Evolutionary conservation across 2,329 filamentous ascomycete species (phyloP).

Genomic region (Basipetospora chlamydospora): DNA sequence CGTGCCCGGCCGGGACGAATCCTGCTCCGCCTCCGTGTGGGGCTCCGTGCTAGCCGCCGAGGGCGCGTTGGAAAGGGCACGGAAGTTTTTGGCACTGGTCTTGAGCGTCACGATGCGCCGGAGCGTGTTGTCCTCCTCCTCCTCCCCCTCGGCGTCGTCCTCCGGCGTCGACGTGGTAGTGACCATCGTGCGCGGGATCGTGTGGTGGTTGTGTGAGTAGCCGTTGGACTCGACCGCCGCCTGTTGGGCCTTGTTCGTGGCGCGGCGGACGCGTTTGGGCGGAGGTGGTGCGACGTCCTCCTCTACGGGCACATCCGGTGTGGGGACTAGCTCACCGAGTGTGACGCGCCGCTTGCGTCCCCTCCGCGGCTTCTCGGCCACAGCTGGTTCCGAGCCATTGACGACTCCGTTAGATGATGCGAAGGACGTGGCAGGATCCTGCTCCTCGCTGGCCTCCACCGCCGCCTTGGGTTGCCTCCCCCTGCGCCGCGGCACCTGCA

Average conservation of each 20-base stretch:
- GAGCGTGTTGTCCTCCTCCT: not conserved
- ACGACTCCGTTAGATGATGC: not conserved
- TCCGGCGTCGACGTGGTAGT: conserved; percentile 8
- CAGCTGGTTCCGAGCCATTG: too few relatives aligned
- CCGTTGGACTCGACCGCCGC: not conserved
- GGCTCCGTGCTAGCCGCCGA: conserved; percentile 19
- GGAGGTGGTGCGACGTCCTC: not conserved
- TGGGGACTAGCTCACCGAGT: not conserved
- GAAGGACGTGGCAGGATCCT: not conserved
- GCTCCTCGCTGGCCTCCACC: not conserved
- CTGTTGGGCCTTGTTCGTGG: conserved; percentile 3
- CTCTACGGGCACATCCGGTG: not conserved
- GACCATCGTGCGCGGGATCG: conserved; percentile 10
- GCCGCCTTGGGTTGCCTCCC: not conserved
- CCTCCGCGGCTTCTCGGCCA: not conserved
- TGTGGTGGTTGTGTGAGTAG: not conserved
- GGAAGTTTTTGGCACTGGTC: conserved; percentile 1
- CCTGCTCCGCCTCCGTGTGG: conserved; percentile 17
- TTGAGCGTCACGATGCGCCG: conserved; percentile 6
- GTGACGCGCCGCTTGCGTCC: conserved; percentile 2
- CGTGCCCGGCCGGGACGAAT: conserved; percentile 35
- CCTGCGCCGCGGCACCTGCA: conserved; percentile 17
- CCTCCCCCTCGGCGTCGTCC: not conserved
- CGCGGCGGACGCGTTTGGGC: conserved; percentile 3
- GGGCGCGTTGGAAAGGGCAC: conserved; percentile 11